Base-by-base conservation (phyloP, 176 grass and related monocot species). In the Tillandsia fasciculata region DNA sequence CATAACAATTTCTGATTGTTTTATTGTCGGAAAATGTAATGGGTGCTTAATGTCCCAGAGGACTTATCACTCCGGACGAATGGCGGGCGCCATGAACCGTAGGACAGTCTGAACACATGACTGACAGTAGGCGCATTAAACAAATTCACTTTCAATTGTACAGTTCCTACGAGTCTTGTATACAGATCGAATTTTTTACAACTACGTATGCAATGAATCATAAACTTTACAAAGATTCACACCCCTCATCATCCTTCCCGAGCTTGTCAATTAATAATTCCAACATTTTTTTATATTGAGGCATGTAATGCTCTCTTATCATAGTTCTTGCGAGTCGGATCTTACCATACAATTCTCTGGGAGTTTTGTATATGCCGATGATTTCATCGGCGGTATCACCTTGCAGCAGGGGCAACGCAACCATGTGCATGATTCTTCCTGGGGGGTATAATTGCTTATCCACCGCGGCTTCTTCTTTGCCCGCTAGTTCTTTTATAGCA, bases 251-350 rank as follows among this genome's bases (percentile, higher is more conserved):
- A 66, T 87, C 78, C 29, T 50, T 69, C 23, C 54, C 67, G 63
- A 99, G 74, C 72, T 86, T 94, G 56, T 86, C 72, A 12, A 94
- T 87, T 69, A 99, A 27, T 48, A 82, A 65, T 81, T 91, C 84
- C 72, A 99, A 79, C 74, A 86, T 91, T 65, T 63, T 86, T 13
- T 86, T 91, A 63, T 99, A 99, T 52, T 79, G 76, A 49, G 87
- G 87, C 95, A 99, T 99, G 78, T 99, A 99, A 77, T 99, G 95
- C 22, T 99, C 90, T 59, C 76, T 29, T 70, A 99, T 77, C 90
- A 99, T 99, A 63, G 82, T 84, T 70, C 83, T 72, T 7, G 90
- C 87, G 20, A 99, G 70, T 10, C 90, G 78, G 68, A 99, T 88
- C 80, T 94, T 94, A 51, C 90, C 71, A 63, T 99, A 99, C 73